Evolutionary conservation across 495 filamentous ascomycete genomes (phyloP).

Genomic region (Penicillium daleae): DNA sequence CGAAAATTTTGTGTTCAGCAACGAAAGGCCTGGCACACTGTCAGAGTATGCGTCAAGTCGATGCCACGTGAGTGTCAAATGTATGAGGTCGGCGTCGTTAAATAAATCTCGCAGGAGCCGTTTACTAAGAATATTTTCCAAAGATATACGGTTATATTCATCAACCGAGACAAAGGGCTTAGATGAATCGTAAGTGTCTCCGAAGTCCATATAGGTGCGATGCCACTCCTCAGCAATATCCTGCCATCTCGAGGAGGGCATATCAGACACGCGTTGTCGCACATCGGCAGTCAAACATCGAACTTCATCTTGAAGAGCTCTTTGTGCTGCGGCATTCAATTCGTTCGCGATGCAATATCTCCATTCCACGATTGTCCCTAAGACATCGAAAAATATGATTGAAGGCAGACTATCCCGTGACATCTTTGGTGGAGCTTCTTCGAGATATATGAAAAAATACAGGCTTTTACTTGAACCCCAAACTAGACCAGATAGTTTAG

Average conservation of each 20-base stretch:
- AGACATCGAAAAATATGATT: conserved; percentile 26
- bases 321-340: conserved; percentile 19
- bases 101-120: conserved; percentile 18
- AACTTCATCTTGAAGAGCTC: conserved; percentile 14
- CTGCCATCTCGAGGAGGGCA: conserved; percentile 19
- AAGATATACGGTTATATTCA: conserved; percentile 25
- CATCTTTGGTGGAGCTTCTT: conserved; percentile 15
- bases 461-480: not conserved
- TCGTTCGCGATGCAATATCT: conserved; percentile 25
- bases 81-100: conserved; percentile 19
- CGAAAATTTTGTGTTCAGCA: conserved; percentile 51
- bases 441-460: conserved; percentile 1
- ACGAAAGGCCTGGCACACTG: conserved; percentile 25
- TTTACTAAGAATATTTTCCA: conserved; percentile 19
- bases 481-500: conserved; percentile 6
- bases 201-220: conserved; percentile 25
- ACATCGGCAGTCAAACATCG: conserved; percentile 12
- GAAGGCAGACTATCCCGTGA: conserved; percentile 6
- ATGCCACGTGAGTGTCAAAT: conserved; percentile 27
- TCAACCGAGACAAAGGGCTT: conserved; percentile 28
- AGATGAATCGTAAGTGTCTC: conserved; percentile 23
- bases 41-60: conserved; percentile 24
- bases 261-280: conserved; percentile 16
- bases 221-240: conserved; percentile 25
- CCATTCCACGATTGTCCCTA: conserved; percentile 30